Evolutionary conservation across 192 early-diverging fungal species (phyloP).

Genomic region (Obelidium mucronatum): DNA sequence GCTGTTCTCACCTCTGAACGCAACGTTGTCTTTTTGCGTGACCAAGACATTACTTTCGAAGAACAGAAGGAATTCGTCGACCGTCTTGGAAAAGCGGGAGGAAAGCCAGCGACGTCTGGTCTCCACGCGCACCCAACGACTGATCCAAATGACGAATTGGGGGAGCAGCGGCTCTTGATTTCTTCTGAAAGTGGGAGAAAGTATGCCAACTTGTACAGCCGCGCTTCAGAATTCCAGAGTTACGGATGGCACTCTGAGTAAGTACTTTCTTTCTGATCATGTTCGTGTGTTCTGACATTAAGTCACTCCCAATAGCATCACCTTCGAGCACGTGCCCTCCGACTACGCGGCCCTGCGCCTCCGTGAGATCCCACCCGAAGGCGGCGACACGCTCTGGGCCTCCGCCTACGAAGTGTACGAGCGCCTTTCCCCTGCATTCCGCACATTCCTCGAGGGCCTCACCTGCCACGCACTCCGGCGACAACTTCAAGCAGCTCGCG

Average conservation of each 20-base stretch:
- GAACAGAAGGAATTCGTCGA: too few relatives aligned
- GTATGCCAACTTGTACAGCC: not conserved
- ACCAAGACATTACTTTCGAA: too few relatives aligned
- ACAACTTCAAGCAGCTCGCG: slow-evolving; percentile 1
- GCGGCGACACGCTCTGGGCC: too few relatives aligned
- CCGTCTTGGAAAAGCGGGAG: not conserved
- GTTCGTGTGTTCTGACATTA: not conserved
- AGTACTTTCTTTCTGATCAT: not conserved
- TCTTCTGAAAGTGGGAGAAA: slow-evolving; percentile 4
- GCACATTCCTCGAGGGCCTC: slow-evolving; percentile 65
- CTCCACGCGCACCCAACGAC: too few relatives aligned
- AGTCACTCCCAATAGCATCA: slow-evolving; percentile 29
- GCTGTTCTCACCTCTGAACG: too few relatives aligned
- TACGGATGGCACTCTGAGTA: not conserved
- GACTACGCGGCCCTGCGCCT: slow-evolving; percentile 59
- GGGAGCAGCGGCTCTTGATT: not conserved
- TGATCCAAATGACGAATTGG: not conserved
- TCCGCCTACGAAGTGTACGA: slow-evolving; percentile 40
- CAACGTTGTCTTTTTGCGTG: too few relatives aligned
- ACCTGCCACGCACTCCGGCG: slow-evolving; percentile 60
- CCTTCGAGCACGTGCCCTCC: slow-evolving; percentile 61
- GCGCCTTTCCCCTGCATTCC: slow-evolving; percentile 58
- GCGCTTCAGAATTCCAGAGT: not conserved
- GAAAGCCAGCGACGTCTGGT: slow-evolving; percentile 3
- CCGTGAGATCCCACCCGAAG: slow-evolving; percentile 48